These are phyloP conservation scores for Zasmidium cellare DNA, from an alignment of 2,329 filamentous ascomycete genomes.

Conservation along the genomic window DNA sequence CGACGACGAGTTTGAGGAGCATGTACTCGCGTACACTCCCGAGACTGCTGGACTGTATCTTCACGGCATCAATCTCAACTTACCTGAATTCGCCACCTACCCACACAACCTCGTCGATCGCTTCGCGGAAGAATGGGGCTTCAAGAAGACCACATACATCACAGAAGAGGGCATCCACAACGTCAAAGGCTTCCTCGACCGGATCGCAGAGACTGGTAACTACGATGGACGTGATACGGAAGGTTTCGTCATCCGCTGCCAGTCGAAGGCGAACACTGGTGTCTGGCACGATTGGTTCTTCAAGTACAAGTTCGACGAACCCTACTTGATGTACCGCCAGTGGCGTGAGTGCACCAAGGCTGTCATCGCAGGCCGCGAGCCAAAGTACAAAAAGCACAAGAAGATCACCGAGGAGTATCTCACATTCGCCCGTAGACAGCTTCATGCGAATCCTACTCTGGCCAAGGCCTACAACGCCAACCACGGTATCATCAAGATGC, in stretches of 20 bases:
- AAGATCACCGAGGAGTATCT: slow-evolving; percentile 92
- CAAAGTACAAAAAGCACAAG: slow-evolving; percentile 81
- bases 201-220: slow-evolving; percentile 81
- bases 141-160: slow-evolving; percentile 82
- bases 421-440: slow-evolving; percentile 71
- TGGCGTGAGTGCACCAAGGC: slow-evolving; percentile 97
- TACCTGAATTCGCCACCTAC: slow-evolving; percentile 89
- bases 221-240: slow-evolving; percentile 92
- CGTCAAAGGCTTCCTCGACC: slow-evolving; percentile 79
- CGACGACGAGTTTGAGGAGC: slow-evolving; percentile 94
- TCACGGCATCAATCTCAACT: slow-evolving; percentile 92
- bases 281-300: slow-evolving; percentile 95
- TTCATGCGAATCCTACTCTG: slow-evolving; percentile 67
- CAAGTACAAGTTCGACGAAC: slow-evolving; percentile 99
- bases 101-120: slow-evolving; percentile 78
- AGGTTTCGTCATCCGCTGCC: slow-evolving; percentile 91
- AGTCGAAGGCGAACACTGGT: slow-evolving; percentile 53
- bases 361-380: slow-evolving; percentile 72
- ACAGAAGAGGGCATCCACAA: slow-evolving; percentile 71
- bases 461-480: slow-evolving; percentile 76
- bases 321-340: slow-evolving; percentile 97
- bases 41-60: slow-evolving; percentile 88
- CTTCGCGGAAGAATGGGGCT: slow-evolving; percentile 92
- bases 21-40: slow-evolving; percentile 84
- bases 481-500: slow-evolving; percentile 89